These are phyloP conservation scores for Termitomyces sp. DNA, from an alignment of 768 basidiomycete species.

Conservation along the genomic window DNA sequence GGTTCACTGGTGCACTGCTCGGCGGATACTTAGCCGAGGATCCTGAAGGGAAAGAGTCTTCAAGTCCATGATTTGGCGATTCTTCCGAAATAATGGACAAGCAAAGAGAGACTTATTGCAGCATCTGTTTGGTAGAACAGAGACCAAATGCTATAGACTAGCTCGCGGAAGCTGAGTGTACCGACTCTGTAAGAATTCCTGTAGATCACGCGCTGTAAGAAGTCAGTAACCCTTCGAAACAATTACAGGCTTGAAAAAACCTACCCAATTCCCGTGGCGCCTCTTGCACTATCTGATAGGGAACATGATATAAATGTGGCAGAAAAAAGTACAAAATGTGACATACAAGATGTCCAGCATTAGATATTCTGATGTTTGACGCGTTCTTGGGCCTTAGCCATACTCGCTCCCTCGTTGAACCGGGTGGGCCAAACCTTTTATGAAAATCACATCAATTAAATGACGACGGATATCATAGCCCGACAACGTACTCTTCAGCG, in stretches of 20 bases:
- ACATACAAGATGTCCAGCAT: conserved; percentile 41
- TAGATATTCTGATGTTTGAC: conserved; percentile 31
- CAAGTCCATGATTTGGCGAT: too few species aligned
- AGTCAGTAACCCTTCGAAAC: neutral
- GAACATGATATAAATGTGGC: neutral
- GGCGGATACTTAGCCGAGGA: conserved; percentile 6
- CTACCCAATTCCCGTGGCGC: conserved; percentile 27
- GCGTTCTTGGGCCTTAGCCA: conserved; percentile 38
- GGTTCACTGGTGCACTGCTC: conserved; percentile 26
- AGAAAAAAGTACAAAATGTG: neutral
- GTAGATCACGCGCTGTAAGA: conserved; percentile 8
- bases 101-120: neutral
- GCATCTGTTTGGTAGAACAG: neutral
- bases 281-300: conserved; percentile 35
- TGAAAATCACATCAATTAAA: neutral
- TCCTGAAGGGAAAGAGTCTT: neutral
- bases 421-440: conserved; percentile 26
- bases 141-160: neutral
- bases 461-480: neutral
- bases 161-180: neutral
- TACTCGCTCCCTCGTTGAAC: conserved; percentile 29
- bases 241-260: neutral
- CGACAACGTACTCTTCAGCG: conserved; percentile 25
- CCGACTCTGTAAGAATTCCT: conserved; percentile 7
- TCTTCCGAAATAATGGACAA: neutral